phyloP scores from a whole-genome alignment of 139 green algal genomes.

The Micractinium conductrix region DNA sequence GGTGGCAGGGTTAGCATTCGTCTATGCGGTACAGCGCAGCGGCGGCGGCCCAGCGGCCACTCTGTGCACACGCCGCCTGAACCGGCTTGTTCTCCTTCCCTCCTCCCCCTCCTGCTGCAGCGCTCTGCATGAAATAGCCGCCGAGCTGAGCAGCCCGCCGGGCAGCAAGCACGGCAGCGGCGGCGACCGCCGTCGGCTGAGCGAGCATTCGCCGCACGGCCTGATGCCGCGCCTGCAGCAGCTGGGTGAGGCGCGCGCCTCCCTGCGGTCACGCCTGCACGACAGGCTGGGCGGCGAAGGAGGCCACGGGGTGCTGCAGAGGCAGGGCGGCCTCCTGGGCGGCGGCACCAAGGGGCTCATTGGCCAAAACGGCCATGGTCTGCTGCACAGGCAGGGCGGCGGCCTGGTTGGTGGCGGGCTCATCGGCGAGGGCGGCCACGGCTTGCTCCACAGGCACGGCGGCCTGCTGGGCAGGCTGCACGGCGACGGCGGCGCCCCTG shows the following conservation, averaged over 20 bases:
- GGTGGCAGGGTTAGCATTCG: background rate
- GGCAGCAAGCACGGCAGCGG: background rate
- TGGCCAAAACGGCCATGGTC: background rate
- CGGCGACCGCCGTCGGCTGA: background rate
- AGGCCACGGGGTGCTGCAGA: background rate
- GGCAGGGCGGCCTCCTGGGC: background rate
- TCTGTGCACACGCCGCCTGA: too few species aligned
- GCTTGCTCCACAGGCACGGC: too few species aligned
- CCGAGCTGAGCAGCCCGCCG: background rate
- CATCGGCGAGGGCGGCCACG: too few species aligned
- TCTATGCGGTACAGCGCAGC: background rate
- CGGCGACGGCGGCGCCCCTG: too few species aligned
- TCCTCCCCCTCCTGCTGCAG: background rate
- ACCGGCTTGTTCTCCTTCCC: background rate
- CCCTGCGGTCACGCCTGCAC: background rate
- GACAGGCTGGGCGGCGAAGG: slow-evolving; percentile 1
- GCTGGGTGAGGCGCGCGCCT: slow-evolving; percentile 2
- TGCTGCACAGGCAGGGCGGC: background rate
- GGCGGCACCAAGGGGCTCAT: background rate
- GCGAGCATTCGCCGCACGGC: background rate
- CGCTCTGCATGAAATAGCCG: background rate
- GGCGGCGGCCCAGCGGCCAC: background rate
- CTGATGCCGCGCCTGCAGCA: background rate
- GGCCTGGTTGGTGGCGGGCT: background rate
- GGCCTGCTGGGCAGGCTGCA: too few species aligned